These are phyloP conservation scores for Globisporangium carolinianum DNA, from an alignment of 352 stramenopile species.

Conservation along the genomic window DNA sequence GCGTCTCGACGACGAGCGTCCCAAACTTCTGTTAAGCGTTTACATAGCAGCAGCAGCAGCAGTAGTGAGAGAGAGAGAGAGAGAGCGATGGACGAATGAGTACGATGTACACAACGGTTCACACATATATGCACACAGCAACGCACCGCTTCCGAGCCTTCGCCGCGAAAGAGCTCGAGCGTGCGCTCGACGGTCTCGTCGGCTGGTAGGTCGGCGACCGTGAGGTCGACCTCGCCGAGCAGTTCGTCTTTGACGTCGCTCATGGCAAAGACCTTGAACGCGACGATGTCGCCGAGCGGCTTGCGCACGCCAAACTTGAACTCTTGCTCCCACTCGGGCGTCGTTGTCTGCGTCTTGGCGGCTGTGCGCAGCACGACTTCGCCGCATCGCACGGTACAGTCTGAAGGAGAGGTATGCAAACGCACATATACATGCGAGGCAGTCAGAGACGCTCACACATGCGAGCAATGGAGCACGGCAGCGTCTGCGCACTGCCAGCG, in stretches of 20 bases:
- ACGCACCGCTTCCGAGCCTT: slow-evolving; percentile 9
- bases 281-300: slow-evolving; percentile 30
- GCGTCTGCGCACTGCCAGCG: background rate
- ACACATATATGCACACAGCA: background rate
- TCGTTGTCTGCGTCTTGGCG: slow-evolving; percentile 30
- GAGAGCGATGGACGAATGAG: no score
- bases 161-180: slow-evolving; percentile 11
- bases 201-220: slow-evolving; percentile 24
- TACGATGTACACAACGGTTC: no score
- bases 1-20: slow-evolving; percentile 24
- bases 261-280: slow-evolving; percentile 48
- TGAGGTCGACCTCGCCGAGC: slow-evolving; percentile 30
- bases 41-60: no score
- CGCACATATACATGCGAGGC: background rate
- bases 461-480: background rate
- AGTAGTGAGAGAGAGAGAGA: no score
- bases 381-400: slow-evolving; percentile 53
- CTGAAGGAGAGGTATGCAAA: slow-evolving; percentile 12
- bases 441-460: background rate
- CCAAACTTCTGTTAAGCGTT: slow-evolving; percentile 4
- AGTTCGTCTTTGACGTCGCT: slow-evolving; percentile 33
- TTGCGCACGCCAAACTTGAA: slow-evolving; percentile 51
- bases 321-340: slow-evolving; percentile 43
- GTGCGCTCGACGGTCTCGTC: slow-evolving; percentile 30
- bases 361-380: slow-evolving; percentile 40